These are phyloP conservation scores for Grosmannia serpens DNA, from an alignment of 2,329 filamentous ascomycete genomes.

Conservation along the genomic window DNA sequence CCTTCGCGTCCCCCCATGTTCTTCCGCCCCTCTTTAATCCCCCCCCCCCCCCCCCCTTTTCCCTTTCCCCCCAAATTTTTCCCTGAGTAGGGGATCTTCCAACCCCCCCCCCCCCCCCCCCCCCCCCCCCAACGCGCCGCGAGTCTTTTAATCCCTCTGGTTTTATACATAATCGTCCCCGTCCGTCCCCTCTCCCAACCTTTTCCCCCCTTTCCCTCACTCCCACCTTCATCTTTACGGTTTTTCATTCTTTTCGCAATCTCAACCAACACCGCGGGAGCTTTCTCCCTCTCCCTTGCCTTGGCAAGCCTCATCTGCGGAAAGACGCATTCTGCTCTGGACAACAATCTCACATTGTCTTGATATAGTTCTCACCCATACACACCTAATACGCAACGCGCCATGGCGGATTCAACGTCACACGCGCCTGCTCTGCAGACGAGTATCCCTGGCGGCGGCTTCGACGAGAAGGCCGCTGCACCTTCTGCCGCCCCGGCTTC, in stretches of 20 bases:
- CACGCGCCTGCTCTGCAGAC: conserved; percentile 48
- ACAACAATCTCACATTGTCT: not conserved
- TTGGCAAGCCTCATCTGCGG: conserved; percentile 9
- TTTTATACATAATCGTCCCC: conserved; percentile 4
- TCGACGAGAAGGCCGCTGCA: conserved; percentile 46
- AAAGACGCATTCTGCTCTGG: conserved; percentile 6
- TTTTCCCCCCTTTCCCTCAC: conserved; percentile 1
- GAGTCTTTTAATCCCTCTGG: conserved; percentile 4
- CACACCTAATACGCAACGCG: conserved; percentile 1
- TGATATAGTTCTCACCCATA: not conserved
- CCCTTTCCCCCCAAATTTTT: not conserved
- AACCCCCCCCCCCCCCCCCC: not conserved
- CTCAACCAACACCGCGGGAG: not conserved
- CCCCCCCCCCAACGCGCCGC: conserved; percentile 5
- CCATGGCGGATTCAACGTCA: conserved; percentile 45
- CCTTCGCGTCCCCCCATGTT: too few relatives aligned
- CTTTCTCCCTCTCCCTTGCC: conserved; percentile 1
- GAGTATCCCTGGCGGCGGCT: conserved; percentile 52
- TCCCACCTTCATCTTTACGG: not conserved
- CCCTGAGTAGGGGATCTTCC: not conserved
- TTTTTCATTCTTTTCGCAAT: conserved; percentile 2
- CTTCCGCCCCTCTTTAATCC: conserved; percentile 2
- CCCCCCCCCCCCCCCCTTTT: not conserved
- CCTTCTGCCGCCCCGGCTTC: conserved; percentile 20
- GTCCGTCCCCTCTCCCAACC: not conserved